These are phyloP conservation scores for Cucurbita pepo DNA, from an alignment of 306 rosid genomes.

Conservation along the genomic window DNA sequence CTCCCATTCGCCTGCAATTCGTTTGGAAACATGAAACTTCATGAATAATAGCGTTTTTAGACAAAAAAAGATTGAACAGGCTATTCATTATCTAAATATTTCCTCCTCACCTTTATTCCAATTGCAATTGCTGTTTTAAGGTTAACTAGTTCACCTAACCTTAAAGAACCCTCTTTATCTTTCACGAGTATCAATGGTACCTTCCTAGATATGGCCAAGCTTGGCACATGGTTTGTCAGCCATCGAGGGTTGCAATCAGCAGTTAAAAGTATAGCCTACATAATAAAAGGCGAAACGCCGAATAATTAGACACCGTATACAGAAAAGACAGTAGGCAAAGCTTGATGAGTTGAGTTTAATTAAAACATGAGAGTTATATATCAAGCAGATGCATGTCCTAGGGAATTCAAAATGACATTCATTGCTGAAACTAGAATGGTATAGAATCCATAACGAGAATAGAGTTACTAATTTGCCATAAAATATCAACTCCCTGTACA, in stretches of 20 bases:
- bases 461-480: not conserved
- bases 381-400: not conserved
- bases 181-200: conserved; percentile 52
- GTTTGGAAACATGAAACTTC: conserved; percentile 2
- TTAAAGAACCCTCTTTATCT: conserved; percentile 52
- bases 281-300: not conserved
- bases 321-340: not conserved
- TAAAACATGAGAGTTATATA: not conserved
- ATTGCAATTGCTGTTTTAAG: conserved; percentile 74
- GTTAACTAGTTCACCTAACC: conserved; percentile 58
- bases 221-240: conserved; percentile 65
- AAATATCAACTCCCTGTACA: not conserved
- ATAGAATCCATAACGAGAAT: not conserved
- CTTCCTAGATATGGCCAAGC: conserved; percentile 53
- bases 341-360: not conserved
- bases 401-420: not conserved
- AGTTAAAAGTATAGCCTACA: conserved; percentile 59
- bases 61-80: not conserved
- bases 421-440: not conserved
- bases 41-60: not conserved
- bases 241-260: conserved; percentile 56
- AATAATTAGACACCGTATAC: not conserved
- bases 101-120: conserved; percentile 51
- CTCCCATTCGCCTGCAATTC: conserved; percentile 37
- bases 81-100: not conserved